These are phyloP conservation scores for Peronosclerospora sorghi DNA, from an alignment of 352 stramenopile genomes.

Conservation along the genomic window DNA sequence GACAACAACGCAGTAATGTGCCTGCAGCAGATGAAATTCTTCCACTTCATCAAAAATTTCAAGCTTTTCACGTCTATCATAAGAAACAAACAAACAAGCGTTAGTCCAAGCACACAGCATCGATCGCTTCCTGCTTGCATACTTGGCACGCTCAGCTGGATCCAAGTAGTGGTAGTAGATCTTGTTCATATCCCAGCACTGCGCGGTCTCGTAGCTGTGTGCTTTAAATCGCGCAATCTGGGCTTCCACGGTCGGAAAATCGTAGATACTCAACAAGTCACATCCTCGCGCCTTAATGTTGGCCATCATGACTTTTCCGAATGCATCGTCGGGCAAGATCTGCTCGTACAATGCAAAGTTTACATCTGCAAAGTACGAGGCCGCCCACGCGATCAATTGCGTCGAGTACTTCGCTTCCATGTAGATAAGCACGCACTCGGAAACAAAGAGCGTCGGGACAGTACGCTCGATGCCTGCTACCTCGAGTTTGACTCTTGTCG, in stretches of 20 bases:
- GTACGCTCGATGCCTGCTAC: conserved; percentile 36
- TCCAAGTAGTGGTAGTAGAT: conserved; percentile 87
- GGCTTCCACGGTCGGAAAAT: conserved; percentile 63
- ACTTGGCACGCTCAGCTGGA: conserved; percentile 48
- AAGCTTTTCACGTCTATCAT: conserved; percentile 55
- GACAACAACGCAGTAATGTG: conserved; percentile 86
- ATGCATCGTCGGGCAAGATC: conserved; percentile 84
- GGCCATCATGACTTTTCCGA: conserved; percentile 84
- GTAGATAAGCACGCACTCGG: conserved; percentile 88
- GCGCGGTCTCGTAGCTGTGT: conserved; percentile 50
- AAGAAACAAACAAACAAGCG: conserved; percentile 1
- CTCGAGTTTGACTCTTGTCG: conserved; percentile 45
- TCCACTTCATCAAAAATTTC: conserved; percentile 90
- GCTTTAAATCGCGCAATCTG: conserved; percentile 68
- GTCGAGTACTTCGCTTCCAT: conserved; percentile 78
- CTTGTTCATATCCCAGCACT: conserved; percentile 87
- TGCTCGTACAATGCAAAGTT: conserved; percentile 86
- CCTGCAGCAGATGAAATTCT: conserved; percentile 87
- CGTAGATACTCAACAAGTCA: conserved; percentile 74
- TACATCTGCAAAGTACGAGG: conserved; percentile 54
- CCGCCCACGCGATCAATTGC: conserved; percentile 61
- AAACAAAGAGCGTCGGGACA: conserved; percentile 72
- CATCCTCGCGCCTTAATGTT: conserved; percentile 87
- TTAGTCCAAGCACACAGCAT: background rate
- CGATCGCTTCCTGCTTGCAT: conserved; percentile 8